A percentile compares a stretch with the other conserved stretches of the same genome.
Evolutionary conservation across 441 rosid genomes (phyloP).

Genomic region (Melastoma candidum): DNA sequence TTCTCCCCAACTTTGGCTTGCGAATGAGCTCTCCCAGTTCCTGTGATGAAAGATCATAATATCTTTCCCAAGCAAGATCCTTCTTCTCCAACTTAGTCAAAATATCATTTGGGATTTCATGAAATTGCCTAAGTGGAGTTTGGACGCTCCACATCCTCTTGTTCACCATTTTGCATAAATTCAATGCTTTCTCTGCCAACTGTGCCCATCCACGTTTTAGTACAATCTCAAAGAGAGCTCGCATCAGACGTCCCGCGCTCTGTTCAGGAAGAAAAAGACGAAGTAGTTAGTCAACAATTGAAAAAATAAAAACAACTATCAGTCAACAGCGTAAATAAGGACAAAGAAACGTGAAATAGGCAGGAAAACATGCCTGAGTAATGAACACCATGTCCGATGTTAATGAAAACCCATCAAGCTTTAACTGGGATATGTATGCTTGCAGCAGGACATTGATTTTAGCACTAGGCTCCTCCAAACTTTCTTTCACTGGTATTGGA

Average conservation of each 20-base stretch:
- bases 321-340: background rate
- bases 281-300: slow-evolving; percentile 3
- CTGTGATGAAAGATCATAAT: slow-evolving; percentile 80
- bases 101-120: slow-evolving; percentile 68
- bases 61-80: slow-evolving; percentile 93
- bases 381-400: slow-evolving; percentile 93
- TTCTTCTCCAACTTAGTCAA: slow-evolving; percentile 87
- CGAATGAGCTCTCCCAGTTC: slow-evolving; percentile 92
- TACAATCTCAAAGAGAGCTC: slow-evolving; percentile 88
- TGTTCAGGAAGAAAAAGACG: slow-evolving; percentile 15
- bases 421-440: slow-evolving; percentile 87
- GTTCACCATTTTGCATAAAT: slow-evolving; percentile 79
- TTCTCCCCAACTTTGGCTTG: slow-evolving; percentile 76
- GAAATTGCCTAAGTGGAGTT: slow-evolving; percentile 88
- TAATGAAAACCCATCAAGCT: slow-evolving; percentile 93
- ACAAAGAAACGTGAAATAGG: background rate
- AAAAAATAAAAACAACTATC: background rate
- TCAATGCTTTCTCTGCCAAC: slow-evolving; percentile 82
- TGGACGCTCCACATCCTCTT: slow-evolving; percentile 98
- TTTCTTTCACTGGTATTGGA: slow-evolving; percentile 93
- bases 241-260: slow-evolving; percentile 92
- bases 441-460: slow-evolving; percentile 93
- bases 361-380: slow-evolving; percentile 54
- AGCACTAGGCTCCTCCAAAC: slow-evolving; percentile 92
- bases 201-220: slow-evolving; percentile 95